Conservation (phyloP, 2,329 filamentous ascomycete species). For the Mycosphaerella arachidis region DNA sequence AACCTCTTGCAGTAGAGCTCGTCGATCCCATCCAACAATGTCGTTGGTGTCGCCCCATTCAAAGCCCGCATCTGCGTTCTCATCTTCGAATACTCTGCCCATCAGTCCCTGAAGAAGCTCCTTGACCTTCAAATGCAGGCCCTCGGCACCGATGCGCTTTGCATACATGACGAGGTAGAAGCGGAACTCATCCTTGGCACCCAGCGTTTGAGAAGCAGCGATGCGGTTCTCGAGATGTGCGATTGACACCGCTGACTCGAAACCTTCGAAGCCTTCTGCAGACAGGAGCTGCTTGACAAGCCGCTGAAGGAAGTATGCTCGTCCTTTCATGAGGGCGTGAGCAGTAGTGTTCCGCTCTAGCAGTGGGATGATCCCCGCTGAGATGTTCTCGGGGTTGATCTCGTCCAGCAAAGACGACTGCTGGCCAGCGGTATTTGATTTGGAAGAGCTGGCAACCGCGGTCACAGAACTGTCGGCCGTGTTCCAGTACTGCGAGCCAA, state of each 20-base stretch:
- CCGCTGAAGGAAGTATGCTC: conserved; percentile 84
- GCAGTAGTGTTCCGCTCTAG: conserved; percentile 92
- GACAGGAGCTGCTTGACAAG: conserved; percentile 86
- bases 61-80: conserved; percentile 55
- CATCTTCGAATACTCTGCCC: conserved; percentile 63
- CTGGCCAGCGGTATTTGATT: conserved; percentile 13
- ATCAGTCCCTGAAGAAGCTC: conserved; percentile 80
- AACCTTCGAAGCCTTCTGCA: conserved; percentile 83
- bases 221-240: conserved; percentile 94
- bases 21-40: conserved; percentile 86
- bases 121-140: conserved; percentile 80
- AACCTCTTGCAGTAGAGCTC: conserved; percentile 82
- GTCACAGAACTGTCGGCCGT: conserved; percentile 87
- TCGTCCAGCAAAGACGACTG: conserved; percentile 36
- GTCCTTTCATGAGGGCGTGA: conserved; percentile 84
- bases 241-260: conserved; percentile 87
- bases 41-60: conserved; percentile 62
- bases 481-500: conserved; percentile 98
- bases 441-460: conserved; percentile 63
- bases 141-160: conserved; percentile 88
- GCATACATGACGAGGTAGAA: conserved; percentile 98
- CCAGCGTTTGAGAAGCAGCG: conserved; percentile 78
- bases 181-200: conserved; percentile 85
- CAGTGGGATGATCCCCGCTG: conserved; percentile 86
- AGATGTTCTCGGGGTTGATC: conserved; percentile 59